Evolutionary conservation across 2,329 filamentous ascomycete species (phyloP).

Genomic region (Monosporascus sp.): DNA sequence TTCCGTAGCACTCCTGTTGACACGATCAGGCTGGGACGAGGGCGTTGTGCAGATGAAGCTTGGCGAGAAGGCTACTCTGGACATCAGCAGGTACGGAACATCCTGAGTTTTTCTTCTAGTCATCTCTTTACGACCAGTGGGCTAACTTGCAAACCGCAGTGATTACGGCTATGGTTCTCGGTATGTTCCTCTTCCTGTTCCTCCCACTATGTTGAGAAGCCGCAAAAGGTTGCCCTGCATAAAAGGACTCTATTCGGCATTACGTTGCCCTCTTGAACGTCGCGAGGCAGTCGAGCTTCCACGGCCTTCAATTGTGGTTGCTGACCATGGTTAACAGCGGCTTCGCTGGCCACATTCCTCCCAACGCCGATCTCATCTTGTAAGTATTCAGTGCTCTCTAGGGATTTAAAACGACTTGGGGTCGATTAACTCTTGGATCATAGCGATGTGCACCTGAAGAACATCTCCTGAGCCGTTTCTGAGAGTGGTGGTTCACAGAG

Average conservation of each 20-base stretch:
- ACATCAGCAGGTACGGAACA: conserved; percentile 64
- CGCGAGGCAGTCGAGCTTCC: too few species aligned
- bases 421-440: conserved; percentile 2
- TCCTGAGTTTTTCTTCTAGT: conserved; percentile 1
- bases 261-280: too few species aligned
- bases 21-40: conserved; percentile 72
- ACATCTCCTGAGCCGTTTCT: conserved; percentile 2
- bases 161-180: conserved; percentile 28
- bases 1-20: conserved; percentile 5
- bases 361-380: conserved; percentile 29
- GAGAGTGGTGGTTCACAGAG: too few species aligned
- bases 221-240: background rate
- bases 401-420: background rate
- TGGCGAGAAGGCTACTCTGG: conserved; percentile 82
- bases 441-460: conserved; percentile 25
- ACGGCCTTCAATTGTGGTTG: background rate
- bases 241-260: too few species aligned
- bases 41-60: conserved; percentile 81
- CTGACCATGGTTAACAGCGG: conserved; percentile 9
- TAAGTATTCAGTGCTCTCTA: conserved; percentile 13
- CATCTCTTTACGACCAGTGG: background rate
- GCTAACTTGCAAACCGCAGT: conserved; percentile 16
- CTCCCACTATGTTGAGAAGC: background rate
- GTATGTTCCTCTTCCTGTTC: conserved; percentile 16
- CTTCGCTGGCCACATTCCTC: conserved; percentile 24